Percentiles rank a stretch among this genome's conserved stretches.
Evolutionary conservation across 768 basidiomycete genomes (phyloP).

Genomic region (Panaeolus cyanescens): DNA sequence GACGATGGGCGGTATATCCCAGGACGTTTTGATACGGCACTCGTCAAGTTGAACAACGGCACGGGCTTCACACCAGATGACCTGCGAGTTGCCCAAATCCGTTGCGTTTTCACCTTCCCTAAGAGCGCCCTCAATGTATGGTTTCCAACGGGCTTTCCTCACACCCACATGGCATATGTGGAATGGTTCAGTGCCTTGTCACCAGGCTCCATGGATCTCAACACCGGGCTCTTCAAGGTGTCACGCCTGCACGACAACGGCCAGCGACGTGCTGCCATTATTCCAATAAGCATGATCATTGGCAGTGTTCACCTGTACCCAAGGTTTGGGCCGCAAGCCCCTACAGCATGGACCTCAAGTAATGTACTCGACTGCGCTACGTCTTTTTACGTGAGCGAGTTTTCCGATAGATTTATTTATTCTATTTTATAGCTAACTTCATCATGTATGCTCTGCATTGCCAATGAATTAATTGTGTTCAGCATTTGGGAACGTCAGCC

Average conservation of each 20-base stretch:
- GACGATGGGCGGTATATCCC: constrained; percentile 17
- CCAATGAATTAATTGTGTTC: too few relatives aligned
- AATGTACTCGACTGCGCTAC: constrained; percentile 28
- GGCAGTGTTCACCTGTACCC: constrained; percentile 33
- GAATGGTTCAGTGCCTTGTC: constrained; percentile 19
- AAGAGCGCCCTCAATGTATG: background rate
- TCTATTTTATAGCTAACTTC: background rate
- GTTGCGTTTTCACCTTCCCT: constrained; percentile 14
- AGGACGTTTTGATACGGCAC: constrained; percentile 11
- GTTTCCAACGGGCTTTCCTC: constrained; percentile 1
- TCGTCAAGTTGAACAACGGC: background rate
- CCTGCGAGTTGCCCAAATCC: background rate
- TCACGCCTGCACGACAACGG: constrained; percentile 4
- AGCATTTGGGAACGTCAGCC: too few relatives aligned
- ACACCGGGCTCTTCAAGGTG: constrained; percentile 28
- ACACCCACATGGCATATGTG: constrained; percentile 16
- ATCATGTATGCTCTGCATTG: too few relatives aligned
- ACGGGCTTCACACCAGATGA: background rate
- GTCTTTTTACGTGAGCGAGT: constrained; percentile 30
- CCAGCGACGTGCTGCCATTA: constrained; percentile 16
- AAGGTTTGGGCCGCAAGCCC: constrained; percentile 25
- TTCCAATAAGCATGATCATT: constrained; percentile 22
- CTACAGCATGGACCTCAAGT: constrained; percentile 29
- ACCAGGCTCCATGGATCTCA: constrained; percentile 11
- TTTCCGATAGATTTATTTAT: constrained; percentile 28